A percentile compares a stretch with the other conserved stretches of the same genome.
These are phyloP conservation scores for Prunus mongolica DNA, from an alignment of 306 rosid genomes.

Conservation along the genomic window DNA sequence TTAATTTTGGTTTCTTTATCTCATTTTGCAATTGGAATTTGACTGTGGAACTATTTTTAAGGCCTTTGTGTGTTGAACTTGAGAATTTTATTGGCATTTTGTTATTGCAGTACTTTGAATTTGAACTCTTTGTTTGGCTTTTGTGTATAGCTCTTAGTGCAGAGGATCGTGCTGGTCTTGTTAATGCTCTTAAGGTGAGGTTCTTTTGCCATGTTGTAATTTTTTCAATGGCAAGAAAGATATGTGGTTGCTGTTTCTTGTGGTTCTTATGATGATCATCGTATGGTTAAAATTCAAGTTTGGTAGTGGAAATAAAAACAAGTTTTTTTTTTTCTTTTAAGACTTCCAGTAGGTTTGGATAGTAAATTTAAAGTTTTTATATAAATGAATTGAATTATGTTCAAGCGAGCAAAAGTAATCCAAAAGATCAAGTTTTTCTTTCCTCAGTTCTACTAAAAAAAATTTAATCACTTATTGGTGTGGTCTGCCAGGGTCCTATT, in stretches of 20 bases:
- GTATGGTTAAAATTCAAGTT: not conserved
- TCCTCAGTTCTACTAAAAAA: not conserved
- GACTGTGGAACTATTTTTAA: not conserved
- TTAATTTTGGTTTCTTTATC: not conserved
- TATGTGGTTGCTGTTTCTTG: not conserved
- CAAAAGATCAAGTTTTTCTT: not conserved
- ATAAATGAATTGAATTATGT: not conserved
- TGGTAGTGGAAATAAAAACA: not conserved
- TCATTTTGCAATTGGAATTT: no score
- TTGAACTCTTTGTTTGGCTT: not conserved
- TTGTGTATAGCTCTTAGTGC: slow-evolving; percentile 48
- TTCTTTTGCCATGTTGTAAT: not conserved
- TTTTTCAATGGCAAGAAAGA: not conserved
- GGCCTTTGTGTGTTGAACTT: not conserved
- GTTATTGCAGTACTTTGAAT: not conserved
- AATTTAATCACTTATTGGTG: not conserved
- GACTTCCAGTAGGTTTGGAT: not conserved
- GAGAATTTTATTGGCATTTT: not conserved
- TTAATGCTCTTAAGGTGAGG: slow-evolving; percentile 71
- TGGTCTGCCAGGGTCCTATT: not conserved
- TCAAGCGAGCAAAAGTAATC: not conserved
- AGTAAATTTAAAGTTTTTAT: not conserved
- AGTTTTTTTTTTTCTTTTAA: not conserved
- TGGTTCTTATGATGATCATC: not conserved
- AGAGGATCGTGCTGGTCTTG: slow-evolving; percentile 70